Evolutionary conservation across 1,284 basidiomycete genomes (phyloP), one percentile per base, ranked within the genome.

Genomic region (Ustilago bromivora): DNA sequence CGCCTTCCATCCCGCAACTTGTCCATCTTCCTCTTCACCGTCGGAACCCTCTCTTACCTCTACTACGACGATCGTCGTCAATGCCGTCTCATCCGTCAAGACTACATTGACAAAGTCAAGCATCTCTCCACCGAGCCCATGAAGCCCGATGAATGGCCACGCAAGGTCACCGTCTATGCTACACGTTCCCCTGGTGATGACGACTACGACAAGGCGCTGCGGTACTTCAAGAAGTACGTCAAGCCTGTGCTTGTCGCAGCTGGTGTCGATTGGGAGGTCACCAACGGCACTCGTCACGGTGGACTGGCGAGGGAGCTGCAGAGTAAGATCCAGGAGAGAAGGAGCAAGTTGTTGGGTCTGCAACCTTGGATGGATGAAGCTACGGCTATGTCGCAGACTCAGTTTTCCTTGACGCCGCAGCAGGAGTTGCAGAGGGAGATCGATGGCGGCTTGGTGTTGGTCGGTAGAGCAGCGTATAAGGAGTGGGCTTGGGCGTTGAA

Each of bases 181-280:
- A 91, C 91, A 43, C 93, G 93, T 85, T 96, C 95, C 91, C 95
- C 96, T 1, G 95, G 94, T 55, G 97, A 99, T 86, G 94, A 96
- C 82, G 95, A 98, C 84, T 91, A 91, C 78, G 92, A 95, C 85
- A 91, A 93, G 73, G 90, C 91, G 61, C 88, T 94, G 83, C 91
- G 89, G 86, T 95, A 94, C 89, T 99, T 98, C 88, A 92, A 93
- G 85, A 94, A 93, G 88, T 98, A 97, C 87, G 91, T 98, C 89
- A 97, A 97, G 95, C 96, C 96, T 6, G 91, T 97, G 73, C 89
- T 99, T 13, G 93, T 96, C 36, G 95, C 96, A 10, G 95, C 95
- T 5, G 96, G 94, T 0, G 89, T 98, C 46, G 96, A 99, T 89
- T 98, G 93, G 87, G 92, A 93, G 57, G 90, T 95, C 84, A 88